Evolutionary conservation across 192 early-diverging fungal genomes (phyloP), one percentile per base, ranked within the genome.

Genomic region (Chytriomyces sp.): DNA sequence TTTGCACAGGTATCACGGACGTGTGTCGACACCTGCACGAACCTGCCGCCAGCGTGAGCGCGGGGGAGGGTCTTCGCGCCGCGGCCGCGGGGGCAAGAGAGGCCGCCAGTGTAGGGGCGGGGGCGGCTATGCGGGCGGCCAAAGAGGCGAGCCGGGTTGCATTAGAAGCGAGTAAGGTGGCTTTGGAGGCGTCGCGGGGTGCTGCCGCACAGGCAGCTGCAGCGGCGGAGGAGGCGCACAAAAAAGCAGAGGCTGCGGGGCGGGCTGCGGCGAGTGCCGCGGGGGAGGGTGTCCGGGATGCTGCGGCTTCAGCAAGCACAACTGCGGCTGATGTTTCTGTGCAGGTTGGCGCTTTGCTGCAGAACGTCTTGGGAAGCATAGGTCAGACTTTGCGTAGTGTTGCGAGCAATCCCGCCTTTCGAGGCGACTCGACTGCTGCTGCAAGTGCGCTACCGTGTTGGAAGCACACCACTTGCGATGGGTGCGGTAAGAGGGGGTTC

Each of bases 1-100:
- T 68, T 28, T 55, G 65, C 52, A 52, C 52, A 0, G 65, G 65
- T 28, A 52, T 34, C 44, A 68, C 26, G 1, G 65, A 68, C 54
- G 17, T 55, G 55, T 68, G 52, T 34, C 44, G 52, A 10, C 65
- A 55, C 54, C 25, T 68, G 3, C 62, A 64, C 62, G 32, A 44
- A 17, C 4, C 31, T 8, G 28, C 10, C 14, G n/a, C 39, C 37
- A 44, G 7, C 37, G 49, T 41, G 7, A 19, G n/a, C 31, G 34
- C 12, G 7, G 7, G 28, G 49, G 62, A 19, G 30, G 7, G 26
- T 34, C 37, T 8, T 3, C 62, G 39, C 62, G 39, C 37, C 5
- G 28, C 12, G 2, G 10, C 10, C 12, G 44, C 10, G 44, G 44
- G 10, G 44, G 10, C 44, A n/a, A 10, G n/a, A 49, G 44, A 10